A percentile compares a stretch with the other conserved stretches of the same genome.
These are phyloP conservation scores for Taphrina flavorubra DNA, from an alignment of 1,139 yeast species.

Conservation along the genomic window DNA sequence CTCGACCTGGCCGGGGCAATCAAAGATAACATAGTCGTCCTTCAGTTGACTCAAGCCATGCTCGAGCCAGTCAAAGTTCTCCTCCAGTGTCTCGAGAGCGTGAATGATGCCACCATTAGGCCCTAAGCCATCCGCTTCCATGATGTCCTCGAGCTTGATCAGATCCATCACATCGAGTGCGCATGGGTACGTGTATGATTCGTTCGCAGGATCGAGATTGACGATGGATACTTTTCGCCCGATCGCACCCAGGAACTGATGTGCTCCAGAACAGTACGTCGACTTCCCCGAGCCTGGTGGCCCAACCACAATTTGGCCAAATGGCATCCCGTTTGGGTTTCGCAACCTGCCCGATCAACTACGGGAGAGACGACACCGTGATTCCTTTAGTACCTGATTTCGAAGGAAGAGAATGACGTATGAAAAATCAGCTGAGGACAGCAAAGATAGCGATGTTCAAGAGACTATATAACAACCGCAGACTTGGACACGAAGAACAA, in stretches of 20 bases:
- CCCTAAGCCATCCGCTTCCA: constrained; percentile 92
- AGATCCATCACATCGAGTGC: constrained; percentile 88
- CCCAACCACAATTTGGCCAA: constrained; percentile 71
- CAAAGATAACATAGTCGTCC: constrained; percentile 83
- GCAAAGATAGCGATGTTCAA: too few species aligned
- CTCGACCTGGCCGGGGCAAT: constrained; percentile 92
- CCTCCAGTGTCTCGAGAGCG: constrained; percentile 71
- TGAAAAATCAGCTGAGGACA: too few species aligned
- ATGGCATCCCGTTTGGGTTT: constrained; percentile 1
- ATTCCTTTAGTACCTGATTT: too few species aligned
- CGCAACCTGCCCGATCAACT: too few species aligned
- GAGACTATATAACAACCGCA: too few species aligned
- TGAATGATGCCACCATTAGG: constrained; percentile 94
- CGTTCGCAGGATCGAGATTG: constrained; percentile 96
- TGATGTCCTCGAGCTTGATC: constrained; percentile 91
- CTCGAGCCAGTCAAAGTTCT: constrained; percentile 65
- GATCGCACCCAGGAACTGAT: constrained; percentile 88
- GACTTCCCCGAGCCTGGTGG: constrained; percentile 99
- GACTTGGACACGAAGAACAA: background rate
- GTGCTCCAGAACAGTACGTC: constrained; percentile 89
- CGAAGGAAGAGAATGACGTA: too few species aligned
- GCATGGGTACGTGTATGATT: constrained; percentile 76
- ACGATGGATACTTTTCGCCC: constrained; percentile 84
- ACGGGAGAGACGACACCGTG: too few species aligned
- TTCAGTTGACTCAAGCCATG: constrained; percentile 77